A percentile compares a stretch with the other conserved stretches of the same genome.
Conservation (phyloP, 2,329 filamentous ascomycete genomes). For the Penicillium sp. region DNA sequence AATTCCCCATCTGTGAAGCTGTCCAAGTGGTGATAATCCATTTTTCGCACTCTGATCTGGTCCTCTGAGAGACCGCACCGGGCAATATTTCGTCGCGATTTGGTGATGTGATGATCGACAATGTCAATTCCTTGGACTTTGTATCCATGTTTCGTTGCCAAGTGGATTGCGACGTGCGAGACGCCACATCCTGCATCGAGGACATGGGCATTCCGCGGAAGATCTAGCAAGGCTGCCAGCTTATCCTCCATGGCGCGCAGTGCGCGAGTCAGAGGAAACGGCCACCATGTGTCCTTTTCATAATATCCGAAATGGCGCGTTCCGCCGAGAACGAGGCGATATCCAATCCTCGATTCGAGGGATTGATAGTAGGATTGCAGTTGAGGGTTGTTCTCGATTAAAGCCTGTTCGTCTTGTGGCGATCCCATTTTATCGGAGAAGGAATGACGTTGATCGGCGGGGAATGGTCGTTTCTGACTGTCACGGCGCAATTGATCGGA, state of each 20-base stretch:
- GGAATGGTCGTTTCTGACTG: no score
- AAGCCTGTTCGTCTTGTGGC: background rate
- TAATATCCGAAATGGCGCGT: conserved; percentile 50
- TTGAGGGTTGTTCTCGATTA: conserved; percentile 38
- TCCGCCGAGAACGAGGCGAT: conserved; percentile 40
- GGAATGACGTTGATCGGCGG: no score
- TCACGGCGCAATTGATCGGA: no score
- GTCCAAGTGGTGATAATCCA: conserved; percentile 51
- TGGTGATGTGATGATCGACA: conserved; percentile 44
- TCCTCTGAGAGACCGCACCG: conserved; percentile 12
- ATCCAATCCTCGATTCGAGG: conserved; percentile 38
- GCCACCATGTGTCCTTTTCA: conserved; percentile 43
- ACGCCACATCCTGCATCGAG: conserved; percentile 12
- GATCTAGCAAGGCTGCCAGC: conserved; percentile 36
- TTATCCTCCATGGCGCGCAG: conserved; percentile 49
- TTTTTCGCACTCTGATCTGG: conserved; percentile 36
- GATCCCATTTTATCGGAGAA: conserved; percentile 1
- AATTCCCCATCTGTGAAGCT: conserved; percentile 36
- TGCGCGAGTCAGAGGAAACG: conserved; percentile 44
- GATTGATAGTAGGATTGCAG: conserved; percentile 46
- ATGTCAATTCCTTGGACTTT: conserved; percentile 48
- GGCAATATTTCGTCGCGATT: conserved; percentile 41
- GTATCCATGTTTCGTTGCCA: conserved; percentile 40
- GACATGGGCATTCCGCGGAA: conserved; percentile 40
- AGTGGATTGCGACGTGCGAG: conserved; percentile 46